Base-by-base conservation (phyloP, 164 flowering plant species). In the Annona cherimola region DNA sequence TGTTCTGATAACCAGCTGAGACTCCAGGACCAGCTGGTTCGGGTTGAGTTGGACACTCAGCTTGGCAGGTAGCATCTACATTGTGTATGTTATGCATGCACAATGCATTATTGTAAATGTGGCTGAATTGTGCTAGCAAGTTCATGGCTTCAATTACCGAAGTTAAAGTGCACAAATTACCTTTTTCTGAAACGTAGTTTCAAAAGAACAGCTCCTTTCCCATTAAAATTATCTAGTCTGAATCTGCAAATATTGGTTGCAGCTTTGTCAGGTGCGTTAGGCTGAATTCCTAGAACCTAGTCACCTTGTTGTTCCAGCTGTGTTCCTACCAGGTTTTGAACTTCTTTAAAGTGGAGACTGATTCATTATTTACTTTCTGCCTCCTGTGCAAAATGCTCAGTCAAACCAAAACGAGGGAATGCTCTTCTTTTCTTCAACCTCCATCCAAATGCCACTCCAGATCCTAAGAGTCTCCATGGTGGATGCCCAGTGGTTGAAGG, bases 361-460 rank as follows among this genome's bases (percentile, higher is more conserved):
- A 50, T 50, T 11, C 14, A 50, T 11, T 39, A 16, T 63, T 40
- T 43, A 3, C 74, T 69, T 9, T 45, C 57, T 79, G 19, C 20
- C 64, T 6, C 57, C 63, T 45, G 46, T 55, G 39, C 59, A 50
- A 60, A 64, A 72, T 66, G 66, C 44, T 4, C 84, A 96, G 99
- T 92, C 60, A 96, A 88, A 78, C 97, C 99, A 57, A 75, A 82
- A 63, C 86, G 73, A 84, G 99, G 99, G 5, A 94, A 96, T 83
- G 98, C 99, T 0, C 88, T 96, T 64, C 94, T 96, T 42, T 96
- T 96, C 87, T 96, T 89, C 83, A 93, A 85, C 77, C 97, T 96
- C 65, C 77, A 66, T 63, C 90, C 92, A 18, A 82, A 71, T 73
- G 99, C 93, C 3, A 65, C 73, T 39, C 91, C 98, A 42, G 98